These are phyloP conservation scores for Tilletia walkeri DNA, from an alignment of 1,284 basidiomycete species.

Conservation along the genomic window DNA sequence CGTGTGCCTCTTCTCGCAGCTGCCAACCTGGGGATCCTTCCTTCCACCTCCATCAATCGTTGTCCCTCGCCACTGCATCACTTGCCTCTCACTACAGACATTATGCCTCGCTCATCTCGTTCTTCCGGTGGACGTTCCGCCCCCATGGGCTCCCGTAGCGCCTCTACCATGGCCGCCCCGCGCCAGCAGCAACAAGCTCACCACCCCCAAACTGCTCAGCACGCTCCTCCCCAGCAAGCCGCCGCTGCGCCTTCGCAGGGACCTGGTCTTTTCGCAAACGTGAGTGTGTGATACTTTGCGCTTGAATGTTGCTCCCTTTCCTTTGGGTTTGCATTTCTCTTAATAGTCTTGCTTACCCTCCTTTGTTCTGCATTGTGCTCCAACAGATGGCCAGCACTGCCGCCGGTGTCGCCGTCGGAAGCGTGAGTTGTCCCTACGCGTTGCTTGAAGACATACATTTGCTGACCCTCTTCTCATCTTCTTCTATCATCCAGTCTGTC, in stretches of 20 bases:
- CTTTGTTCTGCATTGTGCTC: background rate
- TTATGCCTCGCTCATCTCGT: conserved; percentile 51
- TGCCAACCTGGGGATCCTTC: too few species aligned
- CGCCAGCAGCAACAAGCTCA: conserved; percentile 21
- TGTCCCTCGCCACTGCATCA: too few species aligned
- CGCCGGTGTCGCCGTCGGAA: conserved; percentile 79
- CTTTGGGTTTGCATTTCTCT: background rate
- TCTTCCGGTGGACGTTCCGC: conserved; percentile 40
- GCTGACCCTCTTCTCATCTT: background rate
- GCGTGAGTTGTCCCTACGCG: background rate
- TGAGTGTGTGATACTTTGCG: conserved; percentile 19
- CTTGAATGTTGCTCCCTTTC: too few species aligned
- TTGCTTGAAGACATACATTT: too few species aligned
- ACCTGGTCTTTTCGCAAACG: conserved; percentile 49
- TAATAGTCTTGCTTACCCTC: too few species aligned
- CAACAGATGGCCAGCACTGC: conserved; percentile 77
- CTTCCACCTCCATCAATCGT: too few species aligned
- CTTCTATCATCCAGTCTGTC: conserved; percentile 58
- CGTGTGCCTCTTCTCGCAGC: too few species aligned
- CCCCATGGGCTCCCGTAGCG: conserved; percentile 47
- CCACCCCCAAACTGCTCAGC: conserved; percentile 27
- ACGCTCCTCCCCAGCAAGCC: conserved; percentile 15
- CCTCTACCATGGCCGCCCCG: conserved; percentile 49
- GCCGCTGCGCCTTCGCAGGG: conserved; percentile 30
- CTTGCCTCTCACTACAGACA: conserved; percentile 13